Base-by-base conservation (phyloP, 2,329 filamentous ascomycete genomes). In the Pseudocercospora eumusae region DNA sequence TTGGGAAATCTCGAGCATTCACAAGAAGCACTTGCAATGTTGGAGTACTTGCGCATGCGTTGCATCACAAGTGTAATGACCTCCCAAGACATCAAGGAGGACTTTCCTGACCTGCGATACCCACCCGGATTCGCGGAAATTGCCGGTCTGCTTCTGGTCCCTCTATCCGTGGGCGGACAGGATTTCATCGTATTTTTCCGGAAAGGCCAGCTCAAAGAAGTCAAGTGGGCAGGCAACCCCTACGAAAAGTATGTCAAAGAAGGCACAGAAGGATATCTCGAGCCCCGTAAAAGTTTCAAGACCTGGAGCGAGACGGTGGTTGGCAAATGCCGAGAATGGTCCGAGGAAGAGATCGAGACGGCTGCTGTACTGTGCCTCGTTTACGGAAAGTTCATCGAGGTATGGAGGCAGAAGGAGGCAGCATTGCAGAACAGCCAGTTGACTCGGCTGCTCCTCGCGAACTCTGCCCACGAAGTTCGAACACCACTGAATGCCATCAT, bases 161-260 rank as follows among this genome's bases (percentile, higher is more conserved):
- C 92, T 0, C 78, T 96, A 1, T 93, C 90, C 15, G 81, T 85
- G 0, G 85, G 86, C 1, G 92, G 92, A 0, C 81, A 81, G 28
- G 92, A 96, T 69, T 96, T 96, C 69, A 96, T 96, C 47, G 90
- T 92, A 0, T 96, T 96, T 73, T 96, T 96, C 77, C 85, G 92
- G n/a, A 88, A 83, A 67, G 87, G 88, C 0, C 90, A 93, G 69
- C 74, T 86, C 27, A 89, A 84, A 71, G 88, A 91, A 75, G 91
- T 90, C 20, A 93, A 88, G 74, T 96, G 88, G 92, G 92, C 90
- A 2, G 92, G 88, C 2, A 96, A 92, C 70, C 91, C 91, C 0
- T 93, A 95, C 70, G 89, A 95, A 63, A 95, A 93, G 72, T 82
- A 83, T 18, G 75, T 92, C 62, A 87, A 87, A 68, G 83, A 89